A percentile compares a stretch with the other conserved stretches of the same genome.
These are phyloP conservation scores for Chaetoscypha palmicola DNA, from an alignment of 2,329 filamentous ascomycete species.

Conservation along the genomic window DNA sequence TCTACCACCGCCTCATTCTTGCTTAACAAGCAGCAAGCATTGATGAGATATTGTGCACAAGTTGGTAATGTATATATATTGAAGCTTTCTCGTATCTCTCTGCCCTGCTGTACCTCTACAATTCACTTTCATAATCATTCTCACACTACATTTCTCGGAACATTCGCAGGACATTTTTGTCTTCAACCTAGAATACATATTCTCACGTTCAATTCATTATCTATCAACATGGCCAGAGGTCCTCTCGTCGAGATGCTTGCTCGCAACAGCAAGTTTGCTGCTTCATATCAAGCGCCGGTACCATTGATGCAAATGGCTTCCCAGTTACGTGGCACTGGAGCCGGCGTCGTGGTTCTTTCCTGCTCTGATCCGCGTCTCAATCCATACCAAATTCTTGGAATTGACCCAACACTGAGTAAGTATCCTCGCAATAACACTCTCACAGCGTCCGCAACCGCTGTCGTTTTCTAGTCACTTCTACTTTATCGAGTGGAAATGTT, in stretches of 20 bases:
- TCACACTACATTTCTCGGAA: not conserved
- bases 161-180: too few species aligned
- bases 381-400: slow-evolving; percentile 19
- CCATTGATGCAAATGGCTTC: slow-evolving; percentile 15
- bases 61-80: too few species aligned
- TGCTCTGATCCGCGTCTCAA: slow-evolving; percentile 22
- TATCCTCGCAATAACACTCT: not conserved
- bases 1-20: too few species aligned
- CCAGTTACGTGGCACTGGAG: slow-evolving; percentile 9
- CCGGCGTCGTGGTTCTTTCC: slow-evolving; percentile 19
- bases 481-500: too few species aligned
- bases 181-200: too few species aligned
- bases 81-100: too few species aligned
- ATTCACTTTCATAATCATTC: too few species aligned
- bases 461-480: too few species aligned
- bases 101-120: too few species aligned
- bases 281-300: slow-evolving; percentile 15
- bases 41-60: too few species aligned
- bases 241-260: slow-evolving; percentile 18
- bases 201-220: not conserved
- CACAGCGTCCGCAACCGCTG: not conserved
- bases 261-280: slow-evolving; percentile 18
- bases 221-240: slow-evolving; percentile 13
- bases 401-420: slow-evolving; percentile 17
- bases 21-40: too few species aligned